Evolutionary conservation across 2,329 filamentous ascomycete species (phyloP), one percentile per base, ranked within the genome.

Genomic region (Phialophora expanda): DNA sequence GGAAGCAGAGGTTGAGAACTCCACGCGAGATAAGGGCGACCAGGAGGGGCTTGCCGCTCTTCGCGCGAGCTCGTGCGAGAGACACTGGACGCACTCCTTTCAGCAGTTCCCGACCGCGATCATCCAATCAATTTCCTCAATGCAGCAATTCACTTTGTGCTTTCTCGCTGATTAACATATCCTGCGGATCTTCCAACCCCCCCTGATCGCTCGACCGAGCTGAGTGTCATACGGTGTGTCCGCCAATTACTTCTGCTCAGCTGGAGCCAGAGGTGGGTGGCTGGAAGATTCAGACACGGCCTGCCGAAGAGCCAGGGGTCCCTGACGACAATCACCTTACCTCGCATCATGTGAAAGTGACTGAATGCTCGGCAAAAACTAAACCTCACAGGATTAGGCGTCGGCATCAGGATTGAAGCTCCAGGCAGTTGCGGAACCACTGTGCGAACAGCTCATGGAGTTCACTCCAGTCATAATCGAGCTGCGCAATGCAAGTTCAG

Each of bases 351-450:
- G 12, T 5, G 28, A 24, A 38, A 12, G n/a, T 22, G 8, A 20
- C n/a, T 30, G 11, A n/a, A 34, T 20, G 28, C 17, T 12, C 26
- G 24, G 12, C 5, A 24, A 30, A 30, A 20, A 30, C 32, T 34
- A 26, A n/a, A 8, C 56, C 34, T 28, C 2, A 12, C 28, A 48
- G 11, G 56, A 58, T 22, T 38, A 22, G 4, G 56, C 56, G 38
- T 48, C 26, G 12, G 20, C 46, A 9, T 58, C 56, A 48, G 56
- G 9, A 48, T 48, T 48, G n/a, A 58, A 58, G 34, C 41, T 58
- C 48, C 22, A 48, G 56, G 32, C 56, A 58, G 20, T 28, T n/a
- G 32, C 20, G 56, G 3, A 58, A 48, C 20, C 22, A 8, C 44
- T 17, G 44, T 48, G 44, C 22, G 44, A 48, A 48, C 22, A 12